Evolutionary conservation across 225 moss, liverwort and hornwort genomes (phyloP).

Genomic region (Bryoerythrophyllum caledonicum): DNA sequence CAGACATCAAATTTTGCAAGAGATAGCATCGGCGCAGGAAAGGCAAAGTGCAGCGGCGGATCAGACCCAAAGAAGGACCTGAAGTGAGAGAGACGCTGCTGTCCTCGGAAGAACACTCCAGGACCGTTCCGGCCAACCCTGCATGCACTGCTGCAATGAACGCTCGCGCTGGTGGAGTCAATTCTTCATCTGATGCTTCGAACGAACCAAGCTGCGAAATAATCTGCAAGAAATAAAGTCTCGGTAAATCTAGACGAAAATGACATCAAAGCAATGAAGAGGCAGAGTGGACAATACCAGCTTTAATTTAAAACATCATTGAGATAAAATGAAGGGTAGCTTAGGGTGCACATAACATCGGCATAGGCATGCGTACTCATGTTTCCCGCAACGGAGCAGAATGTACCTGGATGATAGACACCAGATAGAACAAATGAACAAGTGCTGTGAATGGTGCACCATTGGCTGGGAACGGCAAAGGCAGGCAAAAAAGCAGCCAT

Average conservation of each 20-base stretch:
- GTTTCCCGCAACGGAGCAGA: background rate
- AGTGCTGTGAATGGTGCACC: slow-evolving; percentile 79
- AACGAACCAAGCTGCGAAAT: slow-evolving; percentile 63
- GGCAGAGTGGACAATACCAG: background rate
- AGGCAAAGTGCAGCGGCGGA: slow-evolving; percentile 79
- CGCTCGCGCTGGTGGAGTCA: slow-evolving; percentile 49
- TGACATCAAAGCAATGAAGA: background rate
- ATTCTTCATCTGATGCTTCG: slow-evolving; percentile 48
- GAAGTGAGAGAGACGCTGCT: slow-evolving; percentile 30
- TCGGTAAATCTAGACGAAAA: slow-evolving; percentile 5
- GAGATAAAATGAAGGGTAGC: background rate
- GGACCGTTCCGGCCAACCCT: slow-evolving; percentile 50
- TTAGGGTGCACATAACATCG: background rate
- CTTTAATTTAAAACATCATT: background rate
- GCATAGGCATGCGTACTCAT: background rate
- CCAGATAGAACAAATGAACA: slow-evolving; percentile 88
- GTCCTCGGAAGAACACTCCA: slow-evolving; percentile 36
- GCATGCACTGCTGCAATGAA: slow-evolving; percentile 66
- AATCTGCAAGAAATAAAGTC: slow-evolving; percentile 36
- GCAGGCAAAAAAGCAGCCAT: slow-evolving; percentile 89
- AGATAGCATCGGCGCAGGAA: slow-evolving; percentile 82
- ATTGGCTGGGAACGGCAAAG: slow-evolving; percentile 74
- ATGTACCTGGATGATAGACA: slow-evolving; percentile 75
- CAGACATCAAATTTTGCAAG: slow-evolving; percentile 65
- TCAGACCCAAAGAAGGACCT: slow-evolving; percentile 43